Evolutionary conservation across 202 grass and related monocot species (phyloP).

Genomic region (Musa balbisiana): DNA sequence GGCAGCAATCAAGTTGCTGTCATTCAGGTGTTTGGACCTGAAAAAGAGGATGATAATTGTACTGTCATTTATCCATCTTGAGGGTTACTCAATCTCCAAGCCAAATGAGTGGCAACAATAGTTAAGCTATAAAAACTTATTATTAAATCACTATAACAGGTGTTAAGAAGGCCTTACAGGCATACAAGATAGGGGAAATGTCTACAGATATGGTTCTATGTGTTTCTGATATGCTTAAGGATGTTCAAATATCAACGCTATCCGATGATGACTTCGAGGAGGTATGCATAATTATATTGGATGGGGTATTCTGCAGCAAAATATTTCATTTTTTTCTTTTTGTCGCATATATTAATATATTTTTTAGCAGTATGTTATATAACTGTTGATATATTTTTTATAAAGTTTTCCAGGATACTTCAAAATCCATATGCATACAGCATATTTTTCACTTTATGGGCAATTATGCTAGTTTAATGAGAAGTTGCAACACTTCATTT

Average conservation of each 20-base stretch:
- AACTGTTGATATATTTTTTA: not conserved
- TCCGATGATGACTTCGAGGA: conserved; percentile 61
- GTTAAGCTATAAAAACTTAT: not conserved
- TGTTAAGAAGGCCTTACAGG: conserved; percentile 41
- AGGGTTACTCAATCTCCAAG: not conserved
- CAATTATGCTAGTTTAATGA: not conserved
- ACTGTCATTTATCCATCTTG: not conserved
- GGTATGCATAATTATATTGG: conserved; percentile 32
- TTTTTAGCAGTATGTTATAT: not conserved
- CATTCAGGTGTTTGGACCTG: not conserved
- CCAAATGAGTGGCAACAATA: no score
- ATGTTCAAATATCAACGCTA: conserved; percentile 45
- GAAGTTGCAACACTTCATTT: conserved; percentile 26
- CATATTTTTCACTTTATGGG: not conserved
- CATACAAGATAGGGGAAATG: conserved; percentile 53
- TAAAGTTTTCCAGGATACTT: not conserved
- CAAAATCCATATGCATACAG: not conserved
- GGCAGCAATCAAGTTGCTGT: not conserved
- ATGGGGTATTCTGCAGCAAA: not conserved
- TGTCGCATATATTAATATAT: not conserved
- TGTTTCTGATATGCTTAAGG: conserved; percentile 44
- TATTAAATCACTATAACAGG: conserved; percentile 27
- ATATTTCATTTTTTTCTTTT: not conserved
- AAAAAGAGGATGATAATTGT: conserved; percentile 2
- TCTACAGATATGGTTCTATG: conserved; percentile 51